phyloP scores from a whole-genome alignment of 164 flowering plant species.

The Vitis riparia region DNA sequence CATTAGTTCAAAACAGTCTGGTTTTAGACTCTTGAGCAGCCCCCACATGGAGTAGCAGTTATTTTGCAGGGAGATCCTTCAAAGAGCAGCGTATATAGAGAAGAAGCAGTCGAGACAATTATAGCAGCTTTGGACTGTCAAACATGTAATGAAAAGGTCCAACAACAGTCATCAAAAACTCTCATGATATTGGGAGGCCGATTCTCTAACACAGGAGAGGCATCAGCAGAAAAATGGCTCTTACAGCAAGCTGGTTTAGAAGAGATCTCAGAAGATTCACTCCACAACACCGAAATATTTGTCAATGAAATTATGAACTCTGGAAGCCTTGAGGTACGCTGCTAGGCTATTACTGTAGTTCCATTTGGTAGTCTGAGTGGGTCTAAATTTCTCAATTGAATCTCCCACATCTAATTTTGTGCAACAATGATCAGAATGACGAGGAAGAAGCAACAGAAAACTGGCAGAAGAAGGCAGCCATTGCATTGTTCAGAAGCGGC shows the following conservation, averaged over 20 bases:
- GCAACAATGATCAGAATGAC: constrained; percentile 33
- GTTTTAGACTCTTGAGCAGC: background rate
- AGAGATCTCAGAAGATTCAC: constrained; percentile 23
- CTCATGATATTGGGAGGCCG: constrained; percentile 51
- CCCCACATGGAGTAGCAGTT: constrained; percentile 33
- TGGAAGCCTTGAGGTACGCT: constrained; percentile 25
- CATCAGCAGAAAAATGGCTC: constrained; percentile 50
- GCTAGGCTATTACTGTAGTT: no score
- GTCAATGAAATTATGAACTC: constrained; percentile 4
- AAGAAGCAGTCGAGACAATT: constrained; percentile 62
- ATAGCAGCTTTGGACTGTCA: constrained; percentile 37
- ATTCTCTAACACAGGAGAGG: constrained; percentile 45
- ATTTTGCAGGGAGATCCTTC: constrained; percentile 58
- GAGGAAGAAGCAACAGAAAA: constrained; percentile 46
- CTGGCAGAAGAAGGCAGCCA: constrained; percentile 53
- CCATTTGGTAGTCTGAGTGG: no score
- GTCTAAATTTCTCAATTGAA: no score
- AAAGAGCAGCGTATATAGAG: constrained; percentile 54
- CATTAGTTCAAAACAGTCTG: background rate
- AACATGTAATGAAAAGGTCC: constrained; percentile 32
- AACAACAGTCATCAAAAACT: constrained; percentile 57
- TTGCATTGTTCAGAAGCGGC: constrained; percentile 42
- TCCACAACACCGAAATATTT: constrained; percentile 20
- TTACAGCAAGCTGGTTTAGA: constrained; percentile 51
- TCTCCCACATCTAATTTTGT: background rate